These are phyloP conservation scores for Ceriops zippeliana DNA, from an alignment of 345 rosid species.

Conservation along the genomic window DNA sequence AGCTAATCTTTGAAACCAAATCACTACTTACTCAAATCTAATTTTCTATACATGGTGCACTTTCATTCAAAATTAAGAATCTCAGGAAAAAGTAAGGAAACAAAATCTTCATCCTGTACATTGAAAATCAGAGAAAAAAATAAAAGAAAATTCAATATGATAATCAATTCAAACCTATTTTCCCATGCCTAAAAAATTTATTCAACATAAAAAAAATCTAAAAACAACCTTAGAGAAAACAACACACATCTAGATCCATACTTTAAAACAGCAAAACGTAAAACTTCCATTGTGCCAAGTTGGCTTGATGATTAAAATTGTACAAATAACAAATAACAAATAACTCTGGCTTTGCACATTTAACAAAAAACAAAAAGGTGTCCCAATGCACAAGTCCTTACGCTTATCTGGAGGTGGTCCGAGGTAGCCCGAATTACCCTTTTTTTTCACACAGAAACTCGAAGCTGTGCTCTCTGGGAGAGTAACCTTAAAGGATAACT, in stretches of 20 bases:
- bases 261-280: not conserved
- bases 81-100: conserved; percentile 5
- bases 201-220: conserved; percentile 26
- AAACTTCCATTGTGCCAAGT: not conserved
- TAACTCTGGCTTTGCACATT: too few relatives aligned
- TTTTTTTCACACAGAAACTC: not conserved
- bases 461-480: too few relatives aligned
- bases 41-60: not conserved
- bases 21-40: conserved; percentile 21
- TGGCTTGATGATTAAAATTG: too few relatives aligned
- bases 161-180: not conserved
- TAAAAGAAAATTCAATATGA: not conserved
- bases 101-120: not conserved
- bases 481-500: too few relatives aligned
- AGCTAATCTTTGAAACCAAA: conserved; percentile 22
- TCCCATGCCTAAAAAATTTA: not conserved
- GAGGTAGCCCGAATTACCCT: not conserved
- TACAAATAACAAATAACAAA: too few relatives aligned
- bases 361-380: not conserved
- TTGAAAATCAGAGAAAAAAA: not conserved
- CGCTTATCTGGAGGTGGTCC: too few relatives aligned
- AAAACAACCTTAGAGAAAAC: conserved; percentile 2
- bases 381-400: not conserved
- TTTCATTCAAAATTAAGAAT: conserved; percentile 11
- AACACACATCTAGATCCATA: conserved; percentile 9